Evolutionary conservation across 345 rosid species (phyloP), one percentile per base, ranked within the genome.

Genomic region (Bruguiera parviflora): DNA sequence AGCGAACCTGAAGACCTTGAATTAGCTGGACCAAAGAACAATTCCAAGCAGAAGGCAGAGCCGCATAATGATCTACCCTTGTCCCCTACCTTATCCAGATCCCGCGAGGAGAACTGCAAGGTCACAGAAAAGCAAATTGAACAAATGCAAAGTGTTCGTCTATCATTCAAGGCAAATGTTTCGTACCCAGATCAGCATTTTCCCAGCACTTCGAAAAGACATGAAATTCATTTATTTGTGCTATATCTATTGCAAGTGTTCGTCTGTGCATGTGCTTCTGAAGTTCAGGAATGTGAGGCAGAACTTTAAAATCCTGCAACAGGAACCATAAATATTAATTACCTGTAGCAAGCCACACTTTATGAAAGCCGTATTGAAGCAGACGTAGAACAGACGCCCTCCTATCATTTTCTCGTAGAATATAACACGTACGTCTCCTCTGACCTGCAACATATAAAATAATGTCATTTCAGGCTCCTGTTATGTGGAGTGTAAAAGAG

Each of bases 321-420:
- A 3, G 25, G 52, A 15, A 19, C 33, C 37, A 35, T 1, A 27
- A 28, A 37, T 43, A 16, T 62, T 82, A 91, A 20, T 62, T 82
- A 91, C 98, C 92, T 94, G 96, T 43, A 94, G 80, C 87, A 94
- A 69, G 73, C 98, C 66, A 62, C 84, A 86, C 63, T 80, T 84
- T n/a, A 94, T 87, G 84, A 94, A 94, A 71, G 92, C 82, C 22
- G 97, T 89, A 64, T 91, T 91, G 82, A 94, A 94, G 77, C 98
- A 94, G 51, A 82, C 87, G 33, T 91, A 94, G 76, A 94, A 94
- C 47, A 94, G 86, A 18, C 93, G 92, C n/a, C 87, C 85, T 69
- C 97, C 98, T 3, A 86, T 82, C 95, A 88, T 85, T 70, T 94
- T 94, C 73, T 87, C 82, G 75, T 91, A 91, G 84, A 93, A 93